These are phyloP conservation scores for Voacanga thouarsii DNA, from an alignment of 257 asterid genomes.

Conservation along the genomic window DNA sequence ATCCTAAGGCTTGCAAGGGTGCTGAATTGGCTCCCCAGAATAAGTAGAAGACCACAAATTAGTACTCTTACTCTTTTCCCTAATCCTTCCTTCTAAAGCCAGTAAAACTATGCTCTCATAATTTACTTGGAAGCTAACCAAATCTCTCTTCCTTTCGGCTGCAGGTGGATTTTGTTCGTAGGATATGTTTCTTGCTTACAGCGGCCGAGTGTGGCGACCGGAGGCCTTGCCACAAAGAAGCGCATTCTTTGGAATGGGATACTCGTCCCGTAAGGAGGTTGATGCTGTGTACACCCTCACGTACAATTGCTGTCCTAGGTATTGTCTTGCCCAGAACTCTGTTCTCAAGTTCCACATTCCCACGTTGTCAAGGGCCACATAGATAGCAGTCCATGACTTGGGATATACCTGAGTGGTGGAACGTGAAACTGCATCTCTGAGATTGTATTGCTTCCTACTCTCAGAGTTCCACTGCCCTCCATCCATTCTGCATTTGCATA, in stretches of 20 bases:
- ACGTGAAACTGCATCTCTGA: conserved; percentile 82
- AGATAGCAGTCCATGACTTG: conserved; percentile 72
- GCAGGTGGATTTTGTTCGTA: neutral
- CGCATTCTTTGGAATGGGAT: conserved; percentile 83
- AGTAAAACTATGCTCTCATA: conserved; percentile 10
- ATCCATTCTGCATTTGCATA: conserved; percentile 61
- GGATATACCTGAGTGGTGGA: conserved; percentile 92
- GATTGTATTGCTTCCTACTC: conserved; percentile 62
- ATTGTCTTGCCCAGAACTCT: conserved; percentile 83
- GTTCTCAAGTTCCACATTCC: conserved; percentile 93
- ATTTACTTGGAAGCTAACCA: neutral
- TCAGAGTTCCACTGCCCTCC: conserved; percentile 78
- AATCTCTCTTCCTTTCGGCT: neutral
- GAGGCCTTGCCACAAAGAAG: conserved; percentile 75
- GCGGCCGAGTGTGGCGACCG: conserved; percentile 74
- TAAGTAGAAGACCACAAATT: conserved; percentile 1
- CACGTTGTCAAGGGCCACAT: conserved; percentile 68
- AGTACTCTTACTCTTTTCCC: conserved; percentile 2
- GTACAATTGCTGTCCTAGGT: conserved; percentile 78
- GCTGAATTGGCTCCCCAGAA: conserved; percentile 17
- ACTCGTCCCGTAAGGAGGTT: conserved; percentile 75
- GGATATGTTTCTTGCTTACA: conserved; percentile 15
- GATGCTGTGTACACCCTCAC: conserved; percentile 67
- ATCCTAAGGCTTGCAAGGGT: conserved; percentile 5
- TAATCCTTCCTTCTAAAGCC: neutral